Base-by-base conservation (phyloP, 2,329 filamentous ascomycete genomes). In the Claviceps citrina region DNA sequence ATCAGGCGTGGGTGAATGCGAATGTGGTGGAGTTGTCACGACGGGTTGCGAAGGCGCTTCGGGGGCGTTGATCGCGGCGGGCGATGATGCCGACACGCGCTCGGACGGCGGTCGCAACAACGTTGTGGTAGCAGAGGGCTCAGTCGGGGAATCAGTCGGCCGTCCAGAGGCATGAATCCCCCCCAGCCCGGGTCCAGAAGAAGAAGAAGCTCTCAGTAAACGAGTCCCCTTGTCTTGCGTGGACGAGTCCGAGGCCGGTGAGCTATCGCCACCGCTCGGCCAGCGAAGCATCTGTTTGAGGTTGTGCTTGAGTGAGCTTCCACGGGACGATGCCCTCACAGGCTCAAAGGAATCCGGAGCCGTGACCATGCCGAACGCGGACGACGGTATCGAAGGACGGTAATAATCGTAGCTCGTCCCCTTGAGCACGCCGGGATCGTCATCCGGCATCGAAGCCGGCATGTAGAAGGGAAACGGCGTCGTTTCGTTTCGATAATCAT, bases 321-420 rank as follows among this genome's bases (percentile, higher is more conserved):
- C 52, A 22, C 53, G 51, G 5, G 58, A 58, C 22, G 51, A 45
- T 16, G 54, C 51, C 10, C 51, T 25, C 33, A 18, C 7, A 10
- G 34, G 20, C 40, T 38, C 26, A 26, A 37, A 3, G 18, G 31
- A 15, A 15, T 51, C 49, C 16, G 54, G 49, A 10, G 50, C 47
- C 8, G 54, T 45, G 10, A 53, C 48, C 60, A 64, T 63, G 44
- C 60, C 61, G 44, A 64, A 63, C 5, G 59, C 60, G 39, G 61
- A 58, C 3, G 60, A 62, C 2, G 62, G 61, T 33, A 65, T 56
- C 3, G 57, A 57, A 10, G 58, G 54, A 36, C 59, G 61, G 46
- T 65, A 65, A 43, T 65, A 65, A 42, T 64, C 60, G 32, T 60
- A 59, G 39, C 54, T 65, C 30, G 53, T 57, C 28, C 57, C 60